Base-by-base conservation (phyloP, 352 stramenopile genomes). In the Phytophthora macrochlamydospora region DNA sequence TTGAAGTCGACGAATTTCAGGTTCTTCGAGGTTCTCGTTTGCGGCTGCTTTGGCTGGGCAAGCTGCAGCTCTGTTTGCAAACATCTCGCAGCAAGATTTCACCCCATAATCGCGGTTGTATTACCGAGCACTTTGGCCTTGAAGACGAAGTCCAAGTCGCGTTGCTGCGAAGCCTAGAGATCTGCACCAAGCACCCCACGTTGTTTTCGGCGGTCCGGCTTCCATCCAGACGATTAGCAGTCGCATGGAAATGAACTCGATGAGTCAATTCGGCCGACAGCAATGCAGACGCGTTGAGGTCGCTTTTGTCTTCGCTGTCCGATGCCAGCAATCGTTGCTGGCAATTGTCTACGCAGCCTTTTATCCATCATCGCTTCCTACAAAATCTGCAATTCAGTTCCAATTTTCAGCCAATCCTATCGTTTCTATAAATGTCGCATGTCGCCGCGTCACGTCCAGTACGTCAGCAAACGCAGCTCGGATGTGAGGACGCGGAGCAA, bases 161-260 rank as follows among this genome's bases (percentile, higher is more conserved):
- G 18, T 24, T 24, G 18, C 18, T 24, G 18, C 18, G 18, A 24
- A 24, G 18, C 9, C 35, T 40, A 11, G 35, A 40, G 9, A 11
- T 40, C 35, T 40, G 6, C 9, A 11, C 35, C 35, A 6, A 40
- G 35, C 35, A 24, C 18, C 35, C 35, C 35, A 40, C 35, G 35
- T 11, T 40, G 35, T 58, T 58, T 68, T 56, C 60, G 52, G 61
- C 35, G 35, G 35, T 6, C 35, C 35, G 9, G 35, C 35, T 40
- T 11, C 6, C 35, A 40, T 31, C 2, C 35, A 24, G 44, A 7
- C 28, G 49, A 57, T 33, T 56, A 42, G 42, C 32, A 30, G 62
- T 64, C 43, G 56, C 62, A 65, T 60, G 62, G 55, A 65, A 59
- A 65, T 56, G 62, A 29, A 4, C 14, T 58, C 12, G 14, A 4